Evolutionary conservation across 2,329 filamentous ascomycete genomes (phyloP).

Genomic region (Fonsecaea multimorphosa): DNA sequence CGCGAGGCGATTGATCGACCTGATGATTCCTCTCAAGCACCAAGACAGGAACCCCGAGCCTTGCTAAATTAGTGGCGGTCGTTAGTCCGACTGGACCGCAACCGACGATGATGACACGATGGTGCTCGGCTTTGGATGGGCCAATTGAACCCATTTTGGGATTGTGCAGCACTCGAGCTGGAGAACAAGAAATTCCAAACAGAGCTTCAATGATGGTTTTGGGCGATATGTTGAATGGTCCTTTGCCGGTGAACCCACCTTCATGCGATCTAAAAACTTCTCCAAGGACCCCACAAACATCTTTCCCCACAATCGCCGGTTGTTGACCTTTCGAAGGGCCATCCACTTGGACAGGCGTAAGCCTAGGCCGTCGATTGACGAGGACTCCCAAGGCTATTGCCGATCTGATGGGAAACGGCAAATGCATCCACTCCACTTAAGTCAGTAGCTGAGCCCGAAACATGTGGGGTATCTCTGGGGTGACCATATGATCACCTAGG

Average conservation of each 20-base stretch:
- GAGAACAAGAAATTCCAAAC: not conserved
- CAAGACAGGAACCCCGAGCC: conserved; percentile 28
- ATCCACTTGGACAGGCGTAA: not conserved
- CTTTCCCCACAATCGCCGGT: conserved; percentile 19
- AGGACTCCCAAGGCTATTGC: conserved; percentile 4
- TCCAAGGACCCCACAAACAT: conserved; percentile 26
- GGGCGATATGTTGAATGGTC: not conserved
- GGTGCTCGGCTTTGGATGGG: conserved; percentile 22
- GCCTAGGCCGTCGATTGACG: conserved; percentile 2
- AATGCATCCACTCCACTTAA: conserved; percentile 21
- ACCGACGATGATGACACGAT: conserved; percentile 31
- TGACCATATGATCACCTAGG: conserved; percentile 7
- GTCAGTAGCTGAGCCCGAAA: not conserved
- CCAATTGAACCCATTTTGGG: conserved; percentile 20
- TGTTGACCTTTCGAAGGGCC: not conserved
- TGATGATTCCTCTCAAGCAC: conserved; percentile 30
- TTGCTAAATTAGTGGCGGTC: conserved; percentile 31
- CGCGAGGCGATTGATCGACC: conserved; percentile 34
- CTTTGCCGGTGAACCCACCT: conserved; percentile 5
- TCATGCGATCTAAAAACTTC: not conserved
- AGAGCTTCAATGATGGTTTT: not conserved
- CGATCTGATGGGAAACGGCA: conserved; percentile 20
- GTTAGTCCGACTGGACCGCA: conserved; percentile 31
- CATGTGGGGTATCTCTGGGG: conserved; percentile 9
- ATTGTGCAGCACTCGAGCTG: not conserved